A percentile compares a stretch with the other conserved stretches of the same genome.
Conservation (phyloP, 2,329 filamentous ascomycete genomes). For the Exophiala spinifera region DNA sequence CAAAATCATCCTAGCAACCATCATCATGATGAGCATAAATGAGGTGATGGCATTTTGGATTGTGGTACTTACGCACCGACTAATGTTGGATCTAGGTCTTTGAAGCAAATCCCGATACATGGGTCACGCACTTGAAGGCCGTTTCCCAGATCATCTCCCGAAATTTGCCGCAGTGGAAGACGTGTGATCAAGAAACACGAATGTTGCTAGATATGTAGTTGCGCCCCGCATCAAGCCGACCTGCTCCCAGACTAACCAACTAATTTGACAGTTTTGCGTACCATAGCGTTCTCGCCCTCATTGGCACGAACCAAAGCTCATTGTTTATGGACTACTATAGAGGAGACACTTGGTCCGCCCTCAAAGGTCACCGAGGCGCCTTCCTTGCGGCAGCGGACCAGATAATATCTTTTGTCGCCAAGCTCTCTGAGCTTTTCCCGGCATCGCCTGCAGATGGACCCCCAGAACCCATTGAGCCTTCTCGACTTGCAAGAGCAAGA, state of each 20-base stretch:
- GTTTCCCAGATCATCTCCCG: slow-evolving; percentile 2
- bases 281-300: slow-evolving; percentile 5
- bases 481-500: background rate
- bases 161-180: slow-evolving; percentile 8
- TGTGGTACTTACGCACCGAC: background rate
- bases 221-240: background rate
- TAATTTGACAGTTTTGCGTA: slow-evolving; percentile 8
- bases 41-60: slow-evolving; percentile 1
- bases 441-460: background rate
- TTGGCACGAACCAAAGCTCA: slow-evolving; percentile 1
- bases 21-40: slow-evolving; percentile 11
- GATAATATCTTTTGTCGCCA: slow-evolving; percentile 7
- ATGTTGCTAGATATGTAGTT: slow-evolving; percentile 10
- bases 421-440: slow-evolving; percentile 2
- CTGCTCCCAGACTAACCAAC: background rate
- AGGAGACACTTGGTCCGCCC: slow-evolving; percentile 6
- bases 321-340: slow-evolving; percentile 9
- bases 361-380: slow-evolving; percentile 2
- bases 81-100: slow-evolving; percentile 4
- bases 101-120: slow-evolving; percentile 6
- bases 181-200: slow-evolving; percentile 1
- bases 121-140: slow-evolving; percentile 5
- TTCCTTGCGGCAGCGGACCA: slow-evolving; percentile 9
- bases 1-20: slow-evolving; percentile 3
- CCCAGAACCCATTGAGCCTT: background rate